Percentiles rank a stretch among this genome's conserved stretches.
Conservation (phyloP, 352 stramenopile genomes). For the Globisporangium polare region DNA sequence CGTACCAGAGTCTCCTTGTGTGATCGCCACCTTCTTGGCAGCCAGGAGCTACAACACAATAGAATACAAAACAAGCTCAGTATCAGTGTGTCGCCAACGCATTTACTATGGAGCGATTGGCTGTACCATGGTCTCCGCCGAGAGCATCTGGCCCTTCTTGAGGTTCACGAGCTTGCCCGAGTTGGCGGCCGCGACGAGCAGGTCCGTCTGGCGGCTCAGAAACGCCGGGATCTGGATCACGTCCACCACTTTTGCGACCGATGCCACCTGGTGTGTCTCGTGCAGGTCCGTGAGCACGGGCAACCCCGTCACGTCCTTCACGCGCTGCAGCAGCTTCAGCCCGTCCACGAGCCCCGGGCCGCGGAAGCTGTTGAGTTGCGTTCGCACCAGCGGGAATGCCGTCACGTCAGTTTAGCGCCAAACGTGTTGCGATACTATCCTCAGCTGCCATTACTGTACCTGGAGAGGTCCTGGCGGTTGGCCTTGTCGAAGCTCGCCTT, state of each 20-base stretch:
- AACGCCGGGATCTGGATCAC: conserved; percentile 88
- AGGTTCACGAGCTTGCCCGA: conserved; percentile 82
- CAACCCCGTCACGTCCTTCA: conserved; percentile 68
- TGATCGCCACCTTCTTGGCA: conserved; percentile 63
- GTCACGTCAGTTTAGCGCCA: not conserved
- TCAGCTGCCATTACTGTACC: conserved; percentile 12
- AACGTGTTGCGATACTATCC: not conserved
- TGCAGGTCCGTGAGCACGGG: conserved; percentile 85
- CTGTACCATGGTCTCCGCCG: conserved; percentile 73
- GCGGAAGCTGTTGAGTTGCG: conserved; percentile 45
- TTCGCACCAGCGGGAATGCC: not conserved
- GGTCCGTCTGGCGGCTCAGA: conserved; percentile 85
- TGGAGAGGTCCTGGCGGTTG: conserved; percentile 77
- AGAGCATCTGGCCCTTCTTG: conserved; percentile 89
- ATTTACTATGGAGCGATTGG: not conserved
- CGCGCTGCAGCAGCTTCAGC: conserved; percentile 66
- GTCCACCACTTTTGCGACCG: conserved; percentile 67
- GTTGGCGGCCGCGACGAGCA: conserved; percentile 71
- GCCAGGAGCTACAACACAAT: conserved; percentile 48
- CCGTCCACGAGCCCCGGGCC: conserved; percentile 68
- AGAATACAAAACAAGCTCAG: not conserved
- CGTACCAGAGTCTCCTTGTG: conserved; percentile 46
- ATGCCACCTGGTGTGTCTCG: conserved; percentile 74
- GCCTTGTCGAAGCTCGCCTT: conserved; percentile 90
- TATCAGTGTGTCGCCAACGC: not conserved